Evolutionary conservation across 2,329 filamentous ascomycete species (phyloP).

Genomic region (Pestalotiopsis sp.): DNA sequence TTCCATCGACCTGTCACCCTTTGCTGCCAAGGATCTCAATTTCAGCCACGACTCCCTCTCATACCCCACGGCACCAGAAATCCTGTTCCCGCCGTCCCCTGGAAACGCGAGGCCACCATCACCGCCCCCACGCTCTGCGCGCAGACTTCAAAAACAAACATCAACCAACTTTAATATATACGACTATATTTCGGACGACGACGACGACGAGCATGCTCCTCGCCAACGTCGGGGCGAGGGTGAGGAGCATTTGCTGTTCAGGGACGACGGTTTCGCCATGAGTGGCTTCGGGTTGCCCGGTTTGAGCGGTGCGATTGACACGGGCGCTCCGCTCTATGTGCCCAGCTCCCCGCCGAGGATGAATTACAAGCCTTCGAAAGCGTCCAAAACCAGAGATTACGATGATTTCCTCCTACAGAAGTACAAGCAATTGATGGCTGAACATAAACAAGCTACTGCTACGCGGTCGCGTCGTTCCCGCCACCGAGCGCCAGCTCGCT

Average conservation of each 20-base stretch:
- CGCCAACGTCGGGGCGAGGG: conserved; percentile 9
- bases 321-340: background rate
- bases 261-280: conserved; percentile 12
- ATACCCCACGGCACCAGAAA: background rate
- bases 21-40: conserved; percentile 14
- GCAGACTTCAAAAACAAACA: background rate
- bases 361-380: background rate
- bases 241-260: conserved; percentile 14
- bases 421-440: background rate
- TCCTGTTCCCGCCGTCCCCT: background rate
- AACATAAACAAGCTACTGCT: background rate
- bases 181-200: conserved; percentile 13
- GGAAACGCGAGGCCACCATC: background rate
- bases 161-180: conserved; percentile 11
- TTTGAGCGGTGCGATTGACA: conserved; percentile 7
- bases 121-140: background rate
- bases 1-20: conserved; percentile 40
- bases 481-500: background rate
- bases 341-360: background rate
- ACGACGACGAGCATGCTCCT: conserved; percentile 11
- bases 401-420: background rate
- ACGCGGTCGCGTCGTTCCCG: background rate
- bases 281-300: conserved; percentile 13
- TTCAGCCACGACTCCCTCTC: conserved; percentile 14
- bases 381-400: background rate